Evolutionary conservation across 2,329 filamentous ascomycete species (phyloP), one percentile per base, ranked within the genome.

Genomic region (Stagonosporopsis chrysanthemi): DNA sequence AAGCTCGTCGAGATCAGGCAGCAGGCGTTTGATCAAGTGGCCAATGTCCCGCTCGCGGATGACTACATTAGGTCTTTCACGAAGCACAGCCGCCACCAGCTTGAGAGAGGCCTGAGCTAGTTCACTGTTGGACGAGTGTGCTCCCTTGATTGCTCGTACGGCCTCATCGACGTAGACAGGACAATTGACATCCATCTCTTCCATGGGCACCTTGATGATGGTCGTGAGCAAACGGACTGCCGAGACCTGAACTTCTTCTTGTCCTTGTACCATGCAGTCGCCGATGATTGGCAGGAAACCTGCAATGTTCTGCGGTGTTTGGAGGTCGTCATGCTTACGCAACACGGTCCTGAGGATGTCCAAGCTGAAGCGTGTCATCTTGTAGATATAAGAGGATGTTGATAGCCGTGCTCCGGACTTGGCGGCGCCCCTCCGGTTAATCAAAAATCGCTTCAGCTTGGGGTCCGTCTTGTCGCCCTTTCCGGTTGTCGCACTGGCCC

Each of bases 241-340:
- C 1, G 94, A 89, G 31, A 96, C 86, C 78, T 96, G 95, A 58
- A 99, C 90, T 73, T 99, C 95, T 70, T 98, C 94, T 70, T 97
- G 91, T 2, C 87, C 88, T 64, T 88, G 88, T 7, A 97, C 82
- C 40, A 98, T 82, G 0, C 91, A 88, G 75, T 99, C 95, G 51
- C 94, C 93, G 31, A 98, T 83, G 56, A 97, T 88, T 0, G 92
- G 92, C 46, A 99, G 80, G 70, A 98, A 97, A 0, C 92, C 94
- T 40, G 87, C 81, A 42, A 99, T 79, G 65, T 97, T 97, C 40
- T 84, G 82, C 0, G 91, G 82, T 1, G 89, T 97, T 62, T 92
- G 86, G 26, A 99, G 82, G 52, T 86, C 86, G 52, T 93, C 90
- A 64, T 96, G 88, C 73, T 96, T 96, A 69, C 91, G 91, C 58